Evolutionary conservation across 2,329 filamentous ascomycete genomes (phyloP).

Genomic region (Alternaria metachromatica): DNA sequence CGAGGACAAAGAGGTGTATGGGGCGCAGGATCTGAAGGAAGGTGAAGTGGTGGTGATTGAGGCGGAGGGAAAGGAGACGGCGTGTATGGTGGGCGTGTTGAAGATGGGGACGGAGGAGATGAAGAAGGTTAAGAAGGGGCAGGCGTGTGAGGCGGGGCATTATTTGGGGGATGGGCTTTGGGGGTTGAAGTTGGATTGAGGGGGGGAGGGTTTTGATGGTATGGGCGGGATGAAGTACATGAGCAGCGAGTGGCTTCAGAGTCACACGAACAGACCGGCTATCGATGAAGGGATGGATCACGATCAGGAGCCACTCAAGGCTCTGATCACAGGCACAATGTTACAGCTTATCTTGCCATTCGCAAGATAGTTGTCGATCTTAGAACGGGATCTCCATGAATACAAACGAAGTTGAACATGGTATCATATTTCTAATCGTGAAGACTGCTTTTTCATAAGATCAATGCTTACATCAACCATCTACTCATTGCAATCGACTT

Average conservation of each 20-base stretch:
- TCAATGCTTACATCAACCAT: background rate
- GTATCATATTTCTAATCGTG: constrained; percentile 40
- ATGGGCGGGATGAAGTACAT: background rate
- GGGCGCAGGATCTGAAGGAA: constrained; percentile 72
- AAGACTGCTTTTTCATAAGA: background rate
- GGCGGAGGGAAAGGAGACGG: constrained; percentile 92
- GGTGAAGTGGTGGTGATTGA: constrained; percentile 87
- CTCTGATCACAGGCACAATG: background rate
- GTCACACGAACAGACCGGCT: background rate
- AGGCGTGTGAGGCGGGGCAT: constrained; percentile 92
- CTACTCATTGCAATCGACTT: constrained; percentile 1
- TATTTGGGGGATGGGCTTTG: constrained; percentile 94
- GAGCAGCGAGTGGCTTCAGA: too few species aligned
- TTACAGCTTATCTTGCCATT: background rate
- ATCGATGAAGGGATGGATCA: background rate
- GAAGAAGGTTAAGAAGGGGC: constrained; percentile 92
- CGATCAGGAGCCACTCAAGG: background rate
- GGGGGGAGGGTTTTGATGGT: background rate
- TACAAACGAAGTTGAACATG: constrained; percentile 22
- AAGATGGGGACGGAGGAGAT: constrained; percentile 89
- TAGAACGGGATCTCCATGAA: background rate
- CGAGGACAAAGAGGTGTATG: constrained; percentile 54
- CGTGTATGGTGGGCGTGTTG: constrained; percentile 84
- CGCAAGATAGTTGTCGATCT: background rate
- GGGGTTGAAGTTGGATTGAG: constrained; percentile 69